A percentile compares a stretch with the other conserved stretches of the same genome.
These are phyloP conservation scores for Penicillium steckii DNA, from an alignment of 495 filamentous ascomycete genomes.

Conservation along the genomic window DNA sequence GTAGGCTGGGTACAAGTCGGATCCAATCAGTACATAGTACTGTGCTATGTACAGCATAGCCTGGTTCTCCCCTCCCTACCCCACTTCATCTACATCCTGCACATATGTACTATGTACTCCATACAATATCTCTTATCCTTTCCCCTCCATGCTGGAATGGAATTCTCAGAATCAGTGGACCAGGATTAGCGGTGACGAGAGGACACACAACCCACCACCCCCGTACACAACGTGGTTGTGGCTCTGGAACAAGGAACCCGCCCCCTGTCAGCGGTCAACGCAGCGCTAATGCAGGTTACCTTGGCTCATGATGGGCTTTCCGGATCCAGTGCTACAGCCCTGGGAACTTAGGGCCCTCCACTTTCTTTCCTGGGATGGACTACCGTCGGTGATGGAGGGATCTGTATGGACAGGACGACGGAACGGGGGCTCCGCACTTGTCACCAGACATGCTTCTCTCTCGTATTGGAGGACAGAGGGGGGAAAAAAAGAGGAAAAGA, in stretches of 20 bases:
- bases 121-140: not conserved
- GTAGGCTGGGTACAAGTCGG: no score
- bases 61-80: no score
- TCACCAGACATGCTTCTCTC: constrained; percentile 17
- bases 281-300: constrained; percentile 47
- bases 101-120: no score
- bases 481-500: no score
- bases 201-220: not conserved
- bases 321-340: constrained; percentile 40
- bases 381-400: no score
- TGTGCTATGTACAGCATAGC: no score
- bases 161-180: no score
- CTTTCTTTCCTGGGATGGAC: constrained; percentile 6
- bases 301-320: constrained; percentile 32
- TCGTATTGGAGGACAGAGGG: constrained; percentile 17
- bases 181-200: constrained; percentile 18
- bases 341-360: constrained; percentile 33
- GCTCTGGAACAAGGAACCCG: constrained; percentile 28
- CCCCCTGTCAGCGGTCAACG: constrained; percentile 33
- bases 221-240: constrained; percentile 32
- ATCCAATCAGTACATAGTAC: no score
- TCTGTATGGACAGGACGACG: constrained; percentile 7
- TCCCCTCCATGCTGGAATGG: not conserved
- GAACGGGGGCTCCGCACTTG: constrained; percentile 12
- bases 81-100: no score